These are phyloP conservation scores for Tetrapisispora pingtungensis DNA, from an alignment of 805 yeast genomes.

Conservation along the genomic window DNA sequence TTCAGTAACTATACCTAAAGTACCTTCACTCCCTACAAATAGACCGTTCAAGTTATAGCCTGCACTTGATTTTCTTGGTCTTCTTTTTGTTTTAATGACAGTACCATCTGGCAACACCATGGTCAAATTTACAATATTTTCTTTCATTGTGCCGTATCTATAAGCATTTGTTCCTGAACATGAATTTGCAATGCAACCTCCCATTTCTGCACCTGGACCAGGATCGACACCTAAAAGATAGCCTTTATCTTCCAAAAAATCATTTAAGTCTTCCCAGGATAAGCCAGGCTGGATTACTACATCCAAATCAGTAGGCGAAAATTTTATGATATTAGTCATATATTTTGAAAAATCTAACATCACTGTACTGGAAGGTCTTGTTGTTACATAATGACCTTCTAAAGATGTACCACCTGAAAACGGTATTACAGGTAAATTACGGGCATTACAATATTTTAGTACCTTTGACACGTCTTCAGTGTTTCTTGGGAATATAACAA, in stretches of 20 bases:
- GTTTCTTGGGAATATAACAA: slow-evolving; percentile 51
- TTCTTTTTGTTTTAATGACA: slow-evolving; percentile 58
- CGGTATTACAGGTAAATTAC: slow-evolving; percentile 64
- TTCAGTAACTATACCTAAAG: slow-evolving; percentile 69
- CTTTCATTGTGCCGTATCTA: slow-evolving; percentile 72
- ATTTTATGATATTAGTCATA: slow-evolving; percentile 46
- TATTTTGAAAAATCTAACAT: slow-evolving; percentile 45
- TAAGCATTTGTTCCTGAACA: slow-evolving; percentile 78
- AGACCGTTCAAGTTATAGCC: slow-evolving; percentile 73
- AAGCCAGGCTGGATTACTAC: slow-evolving; percentile 69
- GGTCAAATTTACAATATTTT: slow-evolving; percentile 56
- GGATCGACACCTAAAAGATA: slow-evolving; percentile 67
- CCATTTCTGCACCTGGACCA: slow-evolving; percentile 73
- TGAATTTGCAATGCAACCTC: slow-evolving; percentile 69
- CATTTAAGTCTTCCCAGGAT: slow-evolving; percentile 65
- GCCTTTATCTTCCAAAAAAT: slow-evolving; percentile 37
- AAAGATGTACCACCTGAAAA: slow-evolving; percentile 70
- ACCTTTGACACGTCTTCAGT: slow-evolving; percentile 60
- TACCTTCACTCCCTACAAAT: slow-evolving; percentile 71
- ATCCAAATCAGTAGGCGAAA: slow-evolving; percentile 60
- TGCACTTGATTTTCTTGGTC: slow-evolving; percentile 72
- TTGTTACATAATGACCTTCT: slow-evolving; percentile 73
- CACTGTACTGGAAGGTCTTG: slow-evolving; percentile 56
- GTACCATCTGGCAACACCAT: slow-evolving; percentile 79
- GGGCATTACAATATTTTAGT: slow-evolving; percentile 50